Evolutionary conservation across 2,329 filamentous ascomycete genomes (phyloP).

Genomic region (Neurospora sp.): DNA sequence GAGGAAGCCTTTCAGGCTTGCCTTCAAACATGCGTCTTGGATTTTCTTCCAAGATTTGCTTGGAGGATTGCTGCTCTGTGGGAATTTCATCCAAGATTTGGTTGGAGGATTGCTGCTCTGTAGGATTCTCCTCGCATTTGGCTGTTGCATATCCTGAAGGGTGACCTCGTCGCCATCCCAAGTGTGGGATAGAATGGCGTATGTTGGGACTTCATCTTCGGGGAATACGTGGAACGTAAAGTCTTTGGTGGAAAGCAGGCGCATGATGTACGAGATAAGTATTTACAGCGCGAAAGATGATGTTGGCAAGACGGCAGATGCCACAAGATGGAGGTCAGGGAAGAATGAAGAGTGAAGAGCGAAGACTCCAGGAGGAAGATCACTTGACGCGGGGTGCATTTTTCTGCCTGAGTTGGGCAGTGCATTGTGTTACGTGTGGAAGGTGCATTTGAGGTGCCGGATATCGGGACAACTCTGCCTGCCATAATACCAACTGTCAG

Average conservation of each 20-base stretch:
- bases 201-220: not conserved
- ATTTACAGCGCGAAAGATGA: not conserved
- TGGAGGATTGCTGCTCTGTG: too few species aligned
- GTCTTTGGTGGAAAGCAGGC: not conserved
- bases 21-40: not conserved
- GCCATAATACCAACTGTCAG: not conserved
- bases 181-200: conserved; percentile 12
- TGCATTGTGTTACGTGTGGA: not conserved
- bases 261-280: not conserved
- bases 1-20: conserved; percentile 2
- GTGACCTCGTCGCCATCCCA: conserved; percentile 11
- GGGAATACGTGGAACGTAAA: not conserved
- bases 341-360: not conserved
- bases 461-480: not conserved
- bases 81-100: not conserved
- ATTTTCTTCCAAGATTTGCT: not conserved
- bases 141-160: not conserved
- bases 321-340: not conserved
- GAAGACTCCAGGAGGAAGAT: not conserved
- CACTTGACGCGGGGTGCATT: not conserved
- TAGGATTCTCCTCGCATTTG: not conserved
- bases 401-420: not conserved
- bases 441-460: too few species aligned
- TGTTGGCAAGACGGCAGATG: not conserved
- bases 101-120: too few species aligned